Percentiles rank a stretch among this genome's conserved stretches.
Evolutionary conservation across 192 early-diverging fungal genomes (phyloP).

Genomic region (Rhizophagus sp.): DNA sequence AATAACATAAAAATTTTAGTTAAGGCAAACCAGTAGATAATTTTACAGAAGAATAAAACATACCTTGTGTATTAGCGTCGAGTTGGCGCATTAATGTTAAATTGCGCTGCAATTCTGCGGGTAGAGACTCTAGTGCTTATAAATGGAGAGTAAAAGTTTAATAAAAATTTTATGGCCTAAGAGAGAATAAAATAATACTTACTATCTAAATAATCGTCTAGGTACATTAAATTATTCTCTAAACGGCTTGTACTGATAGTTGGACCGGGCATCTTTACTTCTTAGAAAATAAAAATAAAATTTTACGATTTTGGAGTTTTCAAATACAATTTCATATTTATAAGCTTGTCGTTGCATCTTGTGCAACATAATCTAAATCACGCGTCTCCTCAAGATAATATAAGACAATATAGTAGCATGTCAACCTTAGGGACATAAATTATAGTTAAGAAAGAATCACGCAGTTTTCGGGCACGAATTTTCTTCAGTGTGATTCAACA

Average conservation of each 20-base stretch:
- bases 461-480: too few relatives aligned
- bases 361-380: too few relatives aligned
- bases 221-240: constrained; percentile 57
- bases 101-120: constrained; percentile 78
- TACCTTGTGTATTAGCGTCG: constrained; percentile 75
- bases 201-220: constrained; percentile 95
- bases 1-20: not conserved
- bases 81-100: constrained; percentile 95
- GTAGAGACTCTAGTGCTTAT: constrained; percentile 73
- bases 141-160: not conserved
- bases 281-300: too few relatives aligned
- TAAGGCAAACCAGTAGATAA: not conserved
- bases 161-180: not conserved
- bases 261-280: not conserved
- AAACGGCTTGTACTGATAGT: not conserved
- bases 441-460: too few relatives aligned
- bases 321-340: too few relatives aligned
- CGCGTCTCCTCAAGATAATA: too few relatives aligned
- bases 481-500: too few relatives aligned
- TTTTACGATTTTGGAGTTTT: too few relatives aligned
- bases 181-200: constrained; percentile 30
- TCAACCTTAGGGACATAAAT: too few relatives aligned
- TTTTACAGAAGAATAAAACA: not conserved
- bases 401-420: too few relatives aligned
- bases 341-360: too few relatives aligned